These are phyloP conservation scores for Rhodotorula sp. DNA, from an alignment of 1,284 basidiomycete genomes.

Conservation along the genomic window DNA sequence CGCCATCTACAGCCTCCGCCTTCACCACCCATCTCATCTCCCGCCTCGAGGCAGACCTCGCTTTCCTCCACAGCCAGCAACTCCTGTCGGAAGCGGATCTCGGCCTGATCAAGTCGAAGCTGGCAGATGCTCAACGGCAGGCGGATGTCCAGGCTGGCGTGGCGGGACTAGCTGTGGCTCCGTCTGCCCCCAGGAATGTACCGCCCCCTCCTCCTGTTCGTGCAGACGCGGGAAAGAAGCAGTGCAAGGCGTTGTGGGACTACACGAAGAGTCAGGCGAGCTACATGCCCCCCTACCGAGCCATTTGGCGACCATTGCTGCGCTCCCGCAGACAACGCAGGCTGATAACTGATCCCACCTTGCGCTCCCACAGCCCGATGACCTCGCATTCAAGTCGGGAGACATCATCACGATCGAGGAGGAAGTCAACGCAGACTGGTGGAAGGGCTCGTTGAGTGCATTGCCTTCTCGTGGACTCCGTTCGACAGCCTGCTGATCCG, in stretches of 20 bases:
- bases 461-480: not conserved
- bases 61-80: slow-evolving; percentile 10
- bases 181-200: not conserved
- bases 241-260: slow-evolving; percentile 27
- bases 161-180: no score
- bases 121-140: not conserved
- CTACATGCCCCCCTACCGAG: not conserved
- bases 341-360: not conserved
- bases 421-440: slow-evolving; percentile 66
- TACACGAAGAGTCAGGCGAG: slow-evolving; percentile 22
- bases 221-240: not conserved
- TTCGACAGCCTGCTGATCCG: no score
- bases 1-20: not conserved
- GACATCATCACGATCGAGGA: slow-evolving; percentile 62
- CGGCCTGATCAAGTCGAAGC: not conserved
- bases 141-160: no score
- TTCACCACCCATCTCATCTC: slow-evolving; percentile 16
- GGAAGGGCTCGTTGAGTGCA: slow-evolving; percentile 45
- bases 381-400: slow-evolving; percentile 60
- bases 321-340: not conserved
- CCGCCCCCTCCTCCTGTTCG: not conserved
- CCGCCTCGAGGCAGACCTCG: slow-evolving; percentile 16
- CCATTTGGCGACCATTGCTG: not conserved
- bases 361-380: slow-evolving; percentile 53
- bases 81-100: slow-evolving; percentile 7